Percentiles rank a stretch among this genome's conserved stretches.
Conservation (phyloP, 441 rosid genomes). For the Francoa sonchifolia region DNA sequence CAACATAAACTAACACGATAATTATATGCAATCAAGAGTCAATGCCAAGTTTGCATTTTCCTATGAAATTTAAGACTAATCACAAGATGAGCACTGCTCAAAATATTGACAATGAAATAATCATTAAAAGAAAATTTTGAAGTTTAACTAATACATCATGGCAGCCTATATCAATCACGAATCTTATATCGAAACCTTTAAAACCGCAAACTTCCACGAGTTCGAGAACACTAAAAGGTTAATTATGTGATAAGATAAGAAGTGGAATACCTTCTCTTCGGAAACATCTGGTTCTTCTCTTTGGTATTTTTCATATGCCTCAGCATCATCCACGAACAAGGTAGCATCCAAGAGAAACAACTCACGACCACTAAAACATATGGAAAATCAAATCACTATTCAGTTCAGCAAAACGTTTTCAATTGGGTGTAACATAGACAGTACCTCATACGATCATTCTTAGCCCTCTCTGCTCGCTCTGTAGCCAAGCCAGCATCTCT, state of each 20-base stretch:
- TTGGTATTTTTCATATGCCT: constrained; percentile 63
- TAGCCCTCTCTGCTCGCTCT: constrained; percentile 80
- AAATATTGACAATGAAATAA: too few species aligned
- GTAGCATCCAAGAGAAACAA: constrained; percentile 78
- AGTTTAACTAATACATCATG: too few species aligned
- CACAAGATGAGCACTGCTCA: too few species aligned
- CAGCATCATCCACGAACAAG: constrained; percentile 88
- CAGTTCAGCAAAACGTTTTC: not conserved
- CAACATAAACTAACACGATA: too few species aligned
- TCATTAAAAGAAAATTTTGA: too few species aligned
- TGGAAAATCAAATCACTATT: constrained; percentile 11
- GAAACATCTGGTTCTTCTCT: constrained; percentile 47
- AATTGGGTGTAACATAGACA: not conserved
- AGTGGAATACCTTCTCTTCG: constrained; percentile 39
- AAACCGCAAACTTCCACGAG: not conserved
- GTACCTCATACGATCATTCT: constrained; percentile 96
- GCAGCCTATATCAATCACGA: too few species aligned
- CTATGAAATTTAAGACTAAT: too few species aligned
- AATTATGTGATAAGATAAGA: not conserved
- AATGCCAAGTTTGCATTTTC: too few species aligned
- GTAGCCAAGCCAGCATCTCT: constrained; percentile 82
- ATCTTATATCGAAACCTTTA: not conserved
- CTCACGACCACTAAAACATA: constrained; percentile 77
- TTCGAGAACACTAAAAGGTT: not conserved
- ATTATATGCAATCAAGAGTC: too few species aligned